Percentiles rank a stretch among this genome's conserved stretches.
These are phyloP conservation scores for Glebionis coronaria DNA, from an alignment of 129 eudicot species.

Conservation along the genomic window DNA sequence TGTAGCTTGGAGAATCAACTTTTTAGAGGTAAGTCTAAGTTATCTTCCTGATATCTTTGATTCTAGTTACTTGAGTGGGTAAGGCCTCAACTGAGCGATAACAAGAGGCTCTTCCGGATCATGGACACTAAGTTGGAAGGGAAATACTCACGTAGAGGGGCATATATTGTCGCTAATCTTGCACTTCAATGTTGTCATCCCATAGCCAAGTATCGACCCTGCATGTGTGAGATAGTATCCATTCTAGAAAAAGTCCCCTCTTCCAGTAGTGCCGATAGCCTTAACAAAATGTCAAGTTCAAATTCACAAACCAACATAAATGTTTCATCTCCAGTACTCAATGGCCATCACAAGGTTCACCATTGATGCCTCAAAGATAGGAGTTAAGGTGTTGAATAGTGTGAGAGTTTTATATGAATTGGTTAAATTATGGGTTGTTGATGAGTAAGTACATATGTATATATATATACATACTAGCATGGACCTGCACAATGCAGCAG, in stretches of 20 bases:
- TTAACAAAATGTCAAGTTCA: conserved; percentile 11
- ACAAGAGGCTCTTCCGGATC: conserved; percentile 34
- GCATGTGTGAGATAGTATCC: conserved; percentile 34
- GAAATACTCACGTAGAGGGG: conserved; percentile 37
- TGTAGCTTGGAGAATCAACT: conserved; percentile 72
- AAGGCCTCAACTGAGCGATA: conserved; percentile 33
- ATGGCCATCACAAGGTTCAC: conserved; percentile 22
- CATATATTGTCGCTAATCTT: conserved; percentile 37
- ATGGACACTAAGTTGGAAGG: conserved; percentile 52
- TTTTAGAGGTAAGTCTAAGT: conserved; percentile 38
- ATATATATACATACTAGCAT: no score
- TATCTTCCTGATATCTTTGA: not conserved
- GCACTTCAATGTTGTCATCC: conserved; percentile 41
- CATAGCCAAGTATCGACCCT: conserved; percentile 38
- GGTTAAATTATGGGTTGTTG: conserved; percentile 12
- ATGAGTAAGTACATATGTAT: no score
- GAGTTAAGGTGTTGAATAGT: conserved; percentile 1
- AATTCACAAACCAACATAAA: not conserved
- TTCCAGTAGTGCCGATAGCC: not conserved
- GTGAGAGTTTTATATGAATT: not conserved
- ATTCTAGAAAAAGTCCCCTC: conserved; percentile 38
- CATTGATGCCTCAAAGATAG: conserved; percentile 10
- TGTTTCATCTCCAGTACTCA: not conserved
- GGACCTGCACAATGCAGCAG: no score
- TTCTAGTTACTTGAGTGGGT: conserved; percentile 61